Base-by-base conservation (phyloP, 768 basidiomycete genomes). In the Leccinum truebloodii region DNA sequence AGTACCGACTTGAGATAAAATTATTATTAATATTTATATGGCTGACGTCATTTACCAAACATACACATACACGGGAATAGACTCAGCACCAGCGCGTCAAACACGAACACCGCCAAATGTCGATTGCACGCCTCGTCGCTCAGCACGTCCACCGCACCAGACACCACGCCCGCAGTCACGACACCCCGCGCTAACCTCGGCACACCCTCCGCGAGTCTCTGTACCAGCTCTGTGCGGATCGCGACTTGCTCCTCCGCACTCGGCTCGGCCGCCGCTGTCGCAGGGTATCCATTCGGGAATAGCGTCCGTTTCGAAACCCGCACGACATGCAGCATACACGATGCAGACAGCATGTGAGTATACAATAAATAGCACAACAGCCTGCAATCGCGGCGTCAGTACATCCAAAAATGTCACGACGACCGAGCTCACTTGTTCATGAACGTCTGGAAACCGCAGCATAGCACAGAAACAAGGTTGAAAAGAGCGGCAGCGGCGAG, bases 271-370 rank as follows among this genome's bases (percentile, higher is more conserved):
- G 89, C 86, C 1, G 86, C 73, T 0, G 87, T 85, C 0, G 83
- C 90, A 1, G 94, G 94, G 75, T 92, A 93, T 14, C 96, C 95
- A 62, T 87, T 86, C 4, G 96, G 95, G 70, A 96, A 98, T 28
- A 98, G 79, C 8, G 88, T 82, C 9, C 81, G 81, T 66, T 91
- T 92, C 14, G 86, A 75, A 5, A 80, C 69, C 39, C 84, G 81
- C 39, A 86, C 77, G 28, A 82, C 71, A 34, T 77, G 78, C 20
- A 88, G 78, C 26, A 92, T 71, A 54, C 83, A 81, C 6, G 77
- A 61, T 6, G 84, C 77, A 1, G 85, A 81, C 26, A 84, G 77
- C 58, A 89, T 75, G 20, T 81, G 74, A 0, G 77, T 78, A 62
- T 81, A 79, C 52, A 97, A 75, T 53, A 92, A 67, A 68, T 90